Conservation (phyloP, 495 filamentous ascomycete genomes). For the Neurospora discreta region DNA sequence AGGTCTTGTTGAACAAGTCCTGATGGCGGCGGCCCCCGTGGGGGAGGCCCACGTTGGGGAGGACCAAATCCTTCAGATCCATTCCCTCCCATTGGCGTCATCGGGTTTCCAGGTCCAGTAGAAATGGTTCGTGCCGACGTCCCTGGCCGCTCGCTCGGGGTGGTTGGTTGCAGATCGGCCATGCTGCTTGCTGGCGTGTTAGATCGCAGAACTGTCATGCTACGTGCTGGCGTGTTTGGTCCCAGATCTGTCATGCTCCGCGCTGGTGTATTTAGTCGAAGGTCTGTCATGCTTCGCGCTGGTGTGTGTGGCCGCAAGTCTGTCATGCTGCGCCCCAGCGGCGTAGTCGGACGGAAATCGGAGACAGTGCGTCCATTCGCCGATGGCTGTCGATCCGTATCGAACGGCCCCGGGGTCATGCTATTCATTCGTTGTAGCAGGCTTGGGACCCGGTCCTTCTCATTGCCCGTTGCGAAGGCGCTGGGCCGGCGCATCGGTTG, state of each 20-base stretch:
- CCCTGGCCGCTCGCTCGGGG: slow-evolving; percentile 19
- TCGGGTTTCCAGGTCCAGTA: slow-evolving; percentile 22
- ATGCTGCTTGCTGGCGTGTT: background rate
- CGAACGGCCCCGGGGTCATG: slow-evolving; percentile 59
- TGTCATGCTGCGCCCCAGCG: background rate
- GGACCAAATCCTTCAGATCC: slow-evolving; percentile 41
- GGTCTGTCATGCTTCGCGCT: background rate
- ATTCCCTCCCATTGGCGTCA: slow-evolving; percentile 32
- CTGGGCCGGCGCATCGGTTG: slow-evolving; percentile 9
- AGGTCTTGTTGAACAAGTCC: slow-evolving; percentile 13
- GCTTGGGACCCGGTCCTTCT: slow-evolving; percentile 37
- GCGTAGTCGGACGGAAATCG: background rate
- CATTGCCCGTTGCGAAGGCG: slow-evolving; percentile 16
- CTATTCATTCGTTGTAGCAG: slow-evolving; percentile 50
- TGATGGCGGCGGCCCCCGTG: background rate
- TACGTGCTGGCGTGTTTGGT: background rate
- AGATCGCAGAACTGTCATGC: background rate
- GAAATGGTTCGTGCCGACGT: slow-evolving; percentile 34
- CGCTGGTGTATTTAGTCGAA: background rate
- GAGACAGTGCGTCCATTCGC: slow-evolving; percentile 12
- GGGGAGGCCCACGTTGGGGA: slow-evolving; percentile 12
- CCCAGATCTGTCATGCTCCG: background rate
- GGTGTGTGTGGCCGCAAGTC: background rate
- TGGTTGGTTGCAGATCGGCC: slow-evolving; percentile 9
- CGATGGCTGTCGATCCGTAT: slow-evolving; percentile 24